These are phyloP conservation scores for Parsonsia alboflavescens DNA, from an alignment of 257 asterid genomes.

Conservation along the genomic window DNA sequence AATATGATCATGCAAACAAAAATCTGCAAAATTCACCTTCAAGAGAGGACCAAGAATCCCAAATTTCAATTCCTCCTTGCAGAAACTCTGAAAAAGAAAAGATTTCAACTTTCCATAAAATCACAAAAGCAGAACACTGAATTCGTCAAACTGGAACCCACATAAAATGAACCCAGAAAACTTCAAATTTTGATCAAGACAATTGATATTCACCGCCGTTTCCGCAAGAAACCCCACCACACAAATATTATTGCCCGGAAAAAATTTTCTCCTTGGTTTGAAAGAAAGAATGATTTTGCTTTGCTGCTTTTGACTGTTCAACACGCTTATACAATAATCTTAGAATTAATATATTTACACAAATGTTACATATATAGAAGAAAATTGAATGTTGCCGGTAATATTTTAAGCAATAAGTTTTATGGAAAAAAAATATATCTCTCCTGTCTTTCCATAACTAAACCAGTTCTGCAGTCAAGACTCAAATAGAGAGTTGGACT, in stretches of 20 bases:
- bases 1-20: constrained; percentile 11
- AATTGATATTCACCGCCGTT: constrained; percentile 14
- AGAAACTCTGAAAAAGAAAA: constrained; percentile 11
- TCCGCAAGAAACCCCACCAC: constrained; percentile 11
- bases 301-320: constrained; percentile 60
- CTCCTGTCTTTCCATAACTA: constrained; percentile 29
- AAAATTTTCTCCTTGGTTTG: constrained; percentile 22
- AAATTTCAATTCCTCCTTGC: constrained; percentile 15
- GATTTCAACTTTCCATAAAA: constrained; percentile 25
- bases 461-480: constrained; percentile 19
- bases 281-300: constrained; percentile 25
- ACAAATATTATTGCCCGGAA: background rate
- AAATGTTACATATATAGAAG: background rate
- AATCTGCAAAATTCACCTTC: constrained; percentile 21
- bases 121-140: constrained; percentile 8
- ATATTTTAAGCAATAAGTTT: constrained; percentile 5
- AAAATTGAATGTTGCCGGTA: constrained; percentile 35
- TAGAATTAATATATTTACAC: background rate
- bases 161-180: constrained; percentile 19
- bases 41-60: constrained; percentile 15
- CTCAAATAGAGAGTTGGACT: background rate
- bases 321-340: constrained; percentile 45
- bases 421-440: background rate
- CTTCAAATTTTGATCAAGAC: constrained; percentile 14
- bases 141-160: constrained; percentile 11